Percentiles rank a stretch among this genome's conserved stretches.
Evolutionary conservation across 129 eudicot species (phyloP).

Genomic region (Arctium lappa): DNA sequence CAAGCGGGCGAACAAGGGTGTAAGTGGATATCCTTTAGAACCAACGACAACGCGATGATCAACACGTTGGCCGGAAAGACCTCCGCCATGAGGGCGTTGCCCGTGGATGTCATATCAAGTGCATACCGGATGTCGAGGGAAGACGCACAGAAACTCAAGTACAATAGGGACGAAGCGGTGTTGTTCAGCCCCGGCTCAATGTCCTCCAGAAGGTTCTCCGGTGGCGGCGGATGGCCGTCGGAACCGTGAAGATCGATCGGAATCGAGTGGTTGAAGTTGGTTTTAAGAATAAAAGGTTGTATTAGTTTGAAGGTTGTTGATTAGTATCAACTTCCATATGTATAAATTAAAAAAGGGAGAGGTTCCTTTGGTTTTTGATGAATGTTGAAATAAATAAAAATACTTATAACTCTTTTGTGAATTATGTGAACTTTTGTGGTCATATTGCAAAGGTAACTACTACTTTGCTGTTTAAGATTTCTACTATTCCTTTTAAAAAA

Average conservation of each 20-base stretch:
- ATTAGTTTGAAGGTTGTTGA: background rate
- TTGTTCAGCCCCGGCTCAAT: slow-evolving; percentile 18
- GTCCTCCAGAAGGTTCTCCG: background rate
- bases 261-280: background rate
- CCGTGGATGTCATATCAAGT: slow-evolving; percentile 42
- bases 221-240: background rate
- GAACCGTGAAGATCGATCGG: background rate
- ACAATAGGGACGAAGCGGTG: slow-evolving; percentile 29
- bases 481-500: too few species aligned
- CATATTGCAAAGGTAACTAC: slow-evolving; percentile 1
- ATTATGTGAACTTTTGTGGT: background rate
- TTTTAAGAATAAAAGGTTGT: slow-evolving; percentile 15
- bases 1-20: slow-evolving; percentile 44
- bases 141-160: slow-evolving; percentile 48
- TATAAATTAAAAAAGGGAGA: background rate
- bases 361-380: background rate
- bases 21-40: slow-evolving; percentile 40
- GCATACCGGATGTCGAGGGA: slow-evolving; percentile 41
- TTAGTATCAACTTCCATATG: slow-evolving; percentile 8
- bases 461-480: background rate
- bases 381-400: slow-evolving; percentile 16
- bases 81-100: slow-evolving; percentile 41
- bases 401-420: slow-evolving; percentile 3
- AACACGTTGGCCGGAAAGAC: slow-evolving; percentile 40
- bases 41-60: slow-evolving; percentile 40